phyloP scores from a whole-genome alignment of 192 early-diverging fungal species.

The Coemansia sp. region DNA sequence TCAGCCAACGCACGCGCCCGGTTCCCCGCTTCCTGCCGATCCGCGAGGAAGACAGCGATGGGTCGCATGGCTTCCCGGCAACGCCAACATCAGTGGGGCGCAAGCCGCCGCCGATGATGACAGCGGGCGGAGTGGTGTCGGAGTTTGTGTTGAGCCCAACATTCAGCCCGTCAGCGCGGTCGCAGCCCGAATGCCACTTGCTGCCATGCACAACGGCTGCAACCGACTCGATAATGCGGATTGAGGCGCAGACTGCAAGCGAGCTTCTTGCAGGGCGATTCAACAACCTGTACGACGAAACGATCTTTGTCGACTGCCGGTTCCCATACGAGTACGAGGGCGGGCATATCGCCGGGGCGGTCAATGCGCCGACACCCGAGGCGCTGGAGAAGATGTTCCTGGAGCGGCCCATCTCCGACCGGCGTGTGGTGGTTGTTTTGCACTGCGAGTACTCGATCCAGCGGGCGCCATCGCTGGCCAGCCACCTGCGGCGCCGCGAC shows the following conservation, averaged over 20 bases:
- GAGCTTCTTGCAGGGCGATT: slow-evolving; percentile 69
- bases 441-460: slow-evolving; percentile 87
- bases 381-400: slow-evolving; percentile 65
- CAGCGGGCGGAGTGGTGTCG: not conserved
- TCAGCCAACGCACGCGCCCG: not conserved
- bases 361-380: slow-evolving; percentile 65
- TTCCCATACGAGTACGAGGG: slow-evolving; percentile 87
- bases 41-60: slow-evolving; percentile 7
- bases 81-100: slow-evolving; percentile 2
- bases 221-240: slow-evolving; percentile 63
- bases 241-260: slow-evolving; percentile 59
- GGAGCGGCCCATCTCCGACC: slow-evolving; percentile 38
- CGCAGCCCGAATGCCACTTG: slow-evolving; percentile 55
- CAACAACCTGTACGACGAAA: slow-evolving; percentile 58
- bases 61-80: not conserved
- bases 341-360: slow-evolving; percentile 74
- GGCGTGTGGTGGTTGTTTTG: slow-evolving; percentile 67
- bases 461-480: slow-evolving; percentile 80
- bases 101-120: not conserved
- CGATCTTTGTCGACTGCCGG: slow-evolving; percentile 77
- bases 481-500: slow-evolving; percentile 71
- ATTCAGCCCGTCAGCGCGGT: slow-evolving; percentile 33
- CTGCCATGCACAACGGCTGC: slow-evolving; percentile 56
- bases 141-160: slow-evolving; percentile 7
- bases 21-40: slow-evolving; percentile 11